These are phyloP conservation scores for Colletotrichum brevisporum DNA, from an alignment of 2,329 filamentous ascomycete genomes.

Conservation along the genomic window DNA sequence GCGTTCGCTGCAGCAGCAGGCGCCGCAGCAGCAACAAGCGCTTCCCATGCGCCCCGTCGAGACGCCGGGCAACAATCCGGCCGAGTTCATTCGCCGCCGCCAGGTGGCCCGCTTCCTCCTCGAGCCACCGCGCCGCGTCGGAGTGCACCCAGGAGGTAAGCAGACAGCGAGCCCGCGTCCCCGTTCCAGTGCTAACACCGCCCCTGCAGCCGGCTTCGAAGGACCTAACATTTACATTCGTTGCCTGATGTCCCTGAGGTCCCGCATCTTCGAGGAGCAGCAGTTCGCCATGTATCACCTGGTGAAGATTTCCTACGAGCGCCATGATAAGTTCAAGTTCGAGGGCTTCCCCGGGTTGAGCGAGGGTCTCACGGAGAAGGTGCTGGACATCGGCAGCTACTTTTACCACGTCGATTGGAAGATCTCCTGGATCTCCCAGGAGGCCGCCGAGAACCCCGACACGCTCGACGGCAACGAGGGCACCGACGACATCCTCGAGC, in stretches of 20 bases:
- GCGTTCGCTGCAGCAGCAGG: conserved; percentile 75
- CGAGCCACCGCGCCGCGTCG: conserved; percentile 32
- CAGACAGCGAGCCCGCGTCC: conserved; percentile 41
- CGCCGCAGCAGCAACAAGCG: conserved; percentile 70
- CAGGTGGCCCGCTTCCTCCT: conserved; percentile 53
- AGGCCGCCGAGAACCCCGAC: conserved; percentile 62
- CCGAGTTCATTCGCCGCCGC: conserved; percentile 74
- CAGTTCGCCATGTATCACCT: conserved; percentile 94
- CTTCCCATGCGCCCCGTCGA: conserved; percentile 80
- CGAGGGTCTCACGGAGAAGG: conserved; percentile 89
- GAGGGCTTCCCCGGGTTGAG: conserved; percentile 91
- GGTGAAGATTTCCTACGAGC: conserved; percentile 94
- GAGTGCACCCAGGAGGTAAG: conserved; percentile 72
- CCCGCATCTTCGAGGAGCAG: conserved; percentile 83
- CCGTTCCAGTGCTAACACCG: not conserved
- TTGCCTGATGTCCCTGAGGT: conserved; percentile 86
- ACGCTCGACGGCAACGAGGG: conserved; percentile 62
- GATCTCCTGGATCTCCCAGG: conserved; percentile 73
- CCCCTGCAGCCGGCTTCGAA: conserved; percentile 68
- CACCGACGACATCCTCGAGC: conserved; percentile 71
- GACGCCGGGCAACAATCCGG: conserved; percentile 81
- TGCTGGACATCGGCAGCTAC: conserved; percentile 81
- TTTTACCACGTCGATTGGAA: conserved; percentile 89
- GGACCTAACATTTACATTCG: conserved; percentile 93
- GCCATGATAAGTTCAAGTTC: conserved; percentile 96